These are phyloP conservation scores for Aspergillus awamori DNA, from an alignment of 2,329 filamentous ascomycete genomes.

Conservation along the genomic window DNA sequence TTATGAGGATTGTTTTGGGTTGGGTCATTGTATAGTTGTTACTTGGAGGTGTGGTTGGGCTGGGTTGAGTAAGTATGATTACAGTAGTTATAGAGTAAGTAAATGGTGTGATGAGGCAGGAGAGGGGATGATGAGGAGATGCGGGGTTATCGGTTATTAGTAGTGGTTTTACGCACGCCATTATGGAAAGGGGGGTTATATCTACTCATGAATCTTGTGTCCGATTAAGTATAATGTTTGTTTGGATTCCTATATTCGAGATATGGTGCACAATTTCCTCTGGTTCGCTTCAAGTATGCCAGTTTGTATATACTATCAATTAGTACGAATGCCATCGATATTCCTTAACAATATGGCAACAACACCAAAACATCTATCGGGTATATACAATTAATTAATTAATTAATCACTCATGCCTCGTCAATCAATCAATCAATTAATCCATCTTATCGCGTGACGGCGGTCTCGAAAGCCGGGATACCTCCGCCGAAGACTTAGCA, in stretches of 20 bases:
- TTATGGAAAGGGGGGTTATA: no score
- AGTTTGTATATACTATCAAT: no score
- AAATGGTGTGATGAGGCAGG: neutral
- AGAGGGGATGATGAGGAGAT: neutral
- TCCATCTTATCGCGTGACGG: constrained; percentile 34
- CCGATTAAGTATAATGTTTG: no score
- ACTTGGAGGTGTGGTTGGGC: neutral
- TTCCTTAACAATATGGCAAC: neutral
- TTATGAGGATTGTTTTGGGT: constrained; percentile 45
- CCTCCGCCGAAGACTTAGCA: constrained; percentile 28
- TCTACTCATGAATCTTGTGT: no score
- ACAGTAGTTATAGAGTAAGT: neutral
- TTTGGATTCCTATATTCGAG: no score
- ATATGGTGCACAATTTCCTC: no score
- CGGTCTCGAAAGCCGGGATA: constrained; percentile 24
- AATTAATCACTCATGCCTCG: neutral
- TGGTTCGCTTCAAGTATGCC: no score
- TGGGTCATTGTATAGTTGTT: neutral
- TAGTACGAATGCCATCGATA: no score
- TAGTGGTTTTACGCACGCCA: no score
- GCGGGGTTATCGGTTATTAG: neutral
- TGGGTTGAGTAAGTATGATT: neutral
- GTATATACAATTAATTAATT: neutral
- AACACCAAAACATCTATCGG: neutral
- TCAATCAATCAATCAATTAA: constrained; percentile 15